Percentiles rank a stretch among this genome's conserved stretches.
These are phyloP conservation scores for Naganishia vaughanmartiniae DNA, from an alignment of 768 basidiomycete species.

Conservation along the genomic window DNA sequence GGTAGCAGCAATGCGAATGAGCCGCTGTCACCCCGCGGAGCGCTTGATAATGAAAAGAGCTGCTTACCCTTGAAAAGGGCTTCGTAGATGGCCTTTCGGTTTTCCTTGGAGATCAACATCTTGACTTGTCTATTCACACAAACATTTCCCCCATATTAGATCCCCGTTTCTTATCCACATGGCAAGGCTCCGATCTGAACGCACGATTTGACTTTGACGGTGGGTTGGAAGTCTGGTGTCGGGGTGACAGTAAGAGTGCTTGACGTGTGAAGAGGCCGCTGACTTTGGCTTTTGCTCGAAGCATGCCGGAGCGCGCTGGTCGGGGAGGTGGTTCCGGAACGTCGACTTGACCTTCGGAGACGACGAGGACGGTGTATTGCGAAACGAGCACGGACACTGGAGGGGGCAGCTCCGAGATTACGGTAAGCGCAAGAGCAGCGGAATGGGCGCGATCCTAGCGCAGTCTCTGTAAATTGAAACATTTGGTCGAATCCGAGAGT, in stretches of 20 bases:
- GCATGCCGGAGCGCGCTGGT: background rate
- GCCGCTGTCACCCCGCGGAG: background rate
- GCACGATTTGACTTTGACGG: conserved; percentile 11
- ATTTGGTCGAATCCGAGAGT: too few species aligned
- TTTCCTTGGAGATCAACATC: conserved; percentile 96
- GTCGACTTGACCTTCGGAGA: conserved; percentile 14
- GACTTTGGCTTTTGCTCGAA: conserved; percentile 33
- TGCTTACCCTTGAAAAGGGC: conserved; percentile 96
- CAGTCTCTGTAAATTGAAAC: background rate
- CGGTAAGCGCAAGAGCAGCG: background rate
- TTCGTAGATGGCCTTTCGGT: conserved; percentile 95
- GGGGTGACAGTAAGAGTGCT: conserved; percentile 24
- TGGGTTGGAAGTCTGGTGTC: conserved; percentile 17
- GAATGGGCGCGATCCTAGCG: conserved; percentile 30
- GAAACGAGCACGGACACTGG: background rate
- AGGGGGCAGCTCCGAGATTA: background rate
- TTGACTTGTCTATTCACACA: conserved; percentile 33
- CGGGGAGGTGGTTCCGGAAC: background rate
- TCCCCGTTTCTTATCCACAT: background rate
- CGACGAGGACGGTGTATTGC: too few species aligned
- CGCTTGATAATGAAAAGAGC: background rate
- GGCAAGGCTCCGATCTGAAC: background rate
- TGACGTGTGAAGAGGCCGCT: conserved; percentile 28
- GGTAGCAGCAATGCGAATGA: background rate
- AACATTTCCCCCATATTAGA: background rate